Percentiles rank a stretch among this genome's conserved stretches.
Evolutionary conservation across 192 early-diverging fungal species (phyloP).

Genomic region (Coemansia sp.): DNA sequence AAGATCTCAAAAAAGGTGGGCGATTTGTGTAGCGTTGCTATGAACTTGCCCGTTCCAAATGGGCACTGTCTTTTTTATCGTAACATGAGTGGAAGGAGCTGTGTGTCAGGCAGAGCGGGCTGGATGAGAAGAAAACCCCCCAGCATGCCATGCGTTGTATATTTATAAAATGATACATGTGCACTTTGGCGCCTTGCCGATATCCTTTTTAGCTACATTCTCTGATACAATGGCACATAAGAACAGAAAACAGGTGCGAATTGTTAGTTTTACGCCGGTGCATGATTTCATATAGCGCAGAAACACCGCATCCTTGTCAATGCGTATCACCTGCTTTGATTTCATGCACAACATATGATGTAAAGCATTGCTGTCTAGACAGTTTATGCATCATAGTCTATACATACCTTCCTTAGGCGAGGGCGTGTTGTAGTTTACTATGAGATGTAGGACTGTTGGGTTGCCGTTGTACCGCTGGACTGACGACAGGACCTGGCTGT

Average conservation of each 20-base stretch:
- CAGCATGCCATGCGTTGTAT: not conserved
- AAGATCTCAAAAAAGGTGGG: conserved; percentile 3
- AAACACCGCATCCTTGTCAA: not conserved
- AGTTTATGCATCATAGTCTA: not conserved
- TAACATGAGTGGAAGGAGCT: too few species aligned
- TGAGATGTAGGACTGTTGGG: conserved; percentile 22
- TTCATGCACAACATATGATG: conserved; percentile 9
- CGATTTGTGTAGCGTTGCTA: too few species aligned
- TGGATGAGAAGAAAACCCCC: too few species aligned
- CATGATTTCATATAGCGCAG: not conserved
- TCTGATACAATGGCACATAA: not conserved
- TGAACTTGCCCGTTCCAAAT: too few species aligned
- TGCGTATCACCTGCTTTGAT: conserved; percentile 5
- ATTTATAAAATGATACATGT: conserved; percentile 47
- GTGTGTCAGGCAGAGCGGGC: too few species aligned
- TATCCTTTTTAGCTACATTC: conserved; percentile 43
- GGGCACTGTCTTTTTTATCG: too few species aligned
- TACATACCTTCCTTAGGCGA: conserved; percentile 25
- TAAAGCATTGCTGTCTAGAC: not conserved
- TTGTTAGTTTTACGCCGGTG: not conserved
- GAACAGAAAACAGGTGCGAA: not conserved
- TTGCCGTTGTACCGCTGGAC: conserved; percentile 19
- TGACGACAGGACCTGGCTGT: conserved; percentile 22
- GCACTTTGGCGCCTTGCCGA: conserved; percentile 45
- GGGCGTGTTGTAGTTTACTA: conserved; percentile 15